phyloP scores from a whole-genome alignment of 2,329 filamentous ascomycete genomes.

The Venturia pyrina region DNA sequence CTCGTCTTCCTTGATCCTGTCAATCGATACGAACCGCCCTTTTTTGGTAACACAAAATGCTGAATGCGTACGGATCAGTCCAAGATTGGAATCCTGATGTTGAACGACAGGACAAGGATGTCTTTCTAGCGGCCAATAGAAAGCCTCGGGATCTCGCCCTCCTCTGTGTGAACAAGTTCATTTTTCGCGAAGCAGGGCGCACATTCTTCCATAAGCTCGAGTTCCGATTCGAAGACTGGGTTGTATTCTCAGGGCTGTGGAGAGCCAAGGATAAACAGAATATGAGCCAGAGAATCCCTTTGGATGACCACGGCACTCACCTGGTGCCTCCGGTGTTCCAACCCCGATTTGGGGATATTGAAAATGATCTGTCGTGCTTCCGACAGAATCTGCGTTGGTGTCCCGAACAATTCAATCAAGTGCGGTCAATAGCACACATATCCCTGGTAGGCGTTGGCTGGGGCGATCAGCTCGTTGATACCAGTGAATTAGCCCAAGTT shows the following conservation, averaged over 20 bases:
- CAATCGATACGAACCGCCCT: neutral
- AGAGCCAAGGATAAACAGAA: neutral
- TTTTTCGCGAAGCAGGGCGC: neutral
- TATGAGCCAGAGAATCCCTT: neutral
- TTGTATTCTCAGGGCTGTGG: neutral
- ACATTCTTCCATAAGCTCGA: neutral
- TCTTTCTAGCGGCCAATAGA: neutral
- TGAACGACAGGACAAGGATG: no score
- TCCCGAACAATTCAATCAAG: neutral
- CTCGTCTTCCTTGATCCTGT: neutral
- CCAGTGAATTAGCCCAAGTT: neutral
- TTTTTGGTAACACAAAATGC: neutral
- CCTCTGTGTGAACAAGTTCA: neutral
- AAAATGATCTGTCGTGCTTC: neutral
- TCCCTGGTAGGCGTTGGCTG: neutral
- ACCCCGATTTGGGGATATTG: neutral
- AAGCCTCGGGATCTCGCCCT: neutral
- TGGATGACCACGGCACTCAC: neutral
- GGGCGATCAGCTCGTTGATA: neutral
- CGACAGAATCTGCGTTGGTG: neutral
- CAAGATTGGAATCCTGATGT: no score
- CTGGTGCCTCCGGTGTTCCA: neutral
- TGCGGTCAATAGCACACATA: neutral
- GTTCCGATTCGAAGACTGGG: neutral
- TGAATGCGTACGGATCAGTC: neutral